Evolutionary conservation across 2,329 filamentous ascomycete species (phyloP).

Genomic region (Cordyceps sp.): DNA sequence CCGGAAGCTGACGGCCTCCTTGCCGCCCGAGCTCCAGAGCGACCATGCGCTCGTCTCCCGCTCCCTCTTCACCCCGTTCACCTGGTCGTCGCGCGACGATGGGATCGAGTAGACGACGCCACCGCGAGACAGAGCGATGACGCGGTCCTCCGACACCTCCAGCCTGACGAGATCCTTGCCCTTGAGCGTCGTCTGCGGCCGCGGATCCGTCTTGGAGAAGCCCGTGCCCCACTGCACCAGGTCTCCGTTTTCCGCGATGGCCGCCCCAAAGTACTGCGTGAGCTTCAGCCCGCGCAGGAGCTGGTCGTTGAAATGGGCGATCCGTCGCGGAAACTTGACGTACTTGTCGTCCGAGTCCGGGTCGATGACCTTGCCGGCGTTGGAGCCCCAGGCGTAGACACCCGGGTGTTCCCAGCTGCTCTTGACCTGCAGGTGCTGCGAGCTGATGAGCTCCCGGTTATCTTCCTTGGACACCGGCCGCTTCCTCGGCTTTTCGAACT

Average conservation of each 20-base stretch:
- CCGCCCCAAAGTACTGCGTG: conserved; percentile 65
- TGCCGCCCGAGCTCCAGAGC: conserved; percentile 38
- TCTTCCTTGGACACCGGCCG: conserved; percentile 49
- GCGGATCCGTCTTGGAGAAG: conserved; percentile 46
- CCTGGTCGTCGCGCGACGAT: conserved; percentile 56
- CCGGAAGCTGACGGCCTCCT: conserved; percentile 49
- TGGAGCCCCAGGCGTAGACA: conserved; percentile 88
- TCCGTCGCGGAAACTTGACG: conserved; percentile 65
- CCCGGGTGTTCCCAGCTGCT: conserved; percentile 69
- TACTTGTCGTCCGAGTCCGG: conserved; percentile 62
- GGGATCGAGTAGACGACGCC: conserved; percentile 79
- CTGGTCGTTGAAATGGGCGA: conserved; percentile 70
- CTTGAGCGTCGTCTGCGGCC: conserved; percentile 54
- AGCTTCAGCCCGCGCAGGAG: conserved; percentile 78
- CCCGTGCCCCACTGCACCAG: conserved; percentile 80
- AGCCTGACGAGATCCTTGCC: conserved; percentile 71
- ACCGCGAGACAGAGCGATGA: conserved; percentile 59
- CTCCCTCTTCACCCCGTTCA: conserved; percentile 40
- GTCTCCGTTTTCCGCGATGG: conserved; percentile 75
- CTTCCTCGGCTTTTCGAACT: conserved; percentile 50
- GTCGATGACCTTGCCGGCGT: conserved; percentile 68
- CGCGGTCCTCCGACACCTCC: conserved; percentile 63
- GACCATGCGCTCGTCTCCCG: conserved; percentile 49
- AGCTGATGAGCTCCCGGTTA: conserved; percentile 59
- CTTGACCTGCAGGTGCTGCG: conserved; percentile 77